Base-by-base conservation (phyloP, 352 stramenopile species). In the Phytopythium aichiense region DNA sequence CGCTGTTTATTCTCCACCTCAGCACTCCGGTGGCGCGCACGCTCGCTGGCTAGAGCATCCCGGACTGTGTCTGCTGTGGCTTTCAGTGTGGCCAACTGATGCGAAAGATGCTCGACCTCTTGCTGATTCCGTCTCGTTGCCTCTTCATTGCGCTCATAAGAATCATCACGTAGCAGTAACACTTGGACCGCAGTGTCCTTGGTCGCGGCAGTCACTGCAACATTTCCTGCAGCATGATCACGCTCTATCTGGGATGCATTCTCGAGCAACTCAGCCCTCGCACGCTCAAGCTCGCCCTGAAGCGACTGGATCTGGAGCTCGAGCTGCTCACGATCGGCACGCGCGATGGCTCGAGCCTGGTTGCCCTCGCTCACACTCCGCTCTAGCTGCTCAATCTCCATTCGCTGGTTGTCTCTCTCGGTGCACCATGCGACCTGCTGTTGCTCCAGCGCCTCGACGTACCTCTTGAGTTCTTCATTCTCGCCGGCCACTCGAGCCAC, bases 381-480 rank as follows among this genome's bases (percentile, higher is more conserved):
- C n/a, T 53, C 37, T 12, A 82, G 42, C 20, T 64, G 56, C 18
- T 58, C 51, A 30, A 74, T 72, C 61, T 81, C 69, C 11, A 31
- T 25, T 2, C 61, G 37, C 20, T 68, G 55, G 2, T 22, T 33
- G 4, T 48, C 66, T 7, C 66, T 67, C 31, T 85, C 73, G 22
- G 65, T 55, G 30, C 22, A 13, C 69, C 69, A 81, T 31, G 72
- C 30, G 25, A 43, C 58, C 23, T 82, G 63, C 46, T 70, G 64
- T 31, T 64, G 63, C n/a, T 58, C 48, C 53, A 76, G 67, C 28
- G 77, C 45, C 25, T 72, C 57, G 2, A 78, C 55, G 11, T 81
- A 69, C 18, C 71, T 55, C 15, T 60, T 62, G 50, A 76, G 62
- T 35, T 76, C 69, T 25, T 56, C 43, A 2, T 43, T 60, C 7